phyloP scores from a whole-genome alignment of 805 yeast genomes.

The Saccharomycopsis vini region DNA sequence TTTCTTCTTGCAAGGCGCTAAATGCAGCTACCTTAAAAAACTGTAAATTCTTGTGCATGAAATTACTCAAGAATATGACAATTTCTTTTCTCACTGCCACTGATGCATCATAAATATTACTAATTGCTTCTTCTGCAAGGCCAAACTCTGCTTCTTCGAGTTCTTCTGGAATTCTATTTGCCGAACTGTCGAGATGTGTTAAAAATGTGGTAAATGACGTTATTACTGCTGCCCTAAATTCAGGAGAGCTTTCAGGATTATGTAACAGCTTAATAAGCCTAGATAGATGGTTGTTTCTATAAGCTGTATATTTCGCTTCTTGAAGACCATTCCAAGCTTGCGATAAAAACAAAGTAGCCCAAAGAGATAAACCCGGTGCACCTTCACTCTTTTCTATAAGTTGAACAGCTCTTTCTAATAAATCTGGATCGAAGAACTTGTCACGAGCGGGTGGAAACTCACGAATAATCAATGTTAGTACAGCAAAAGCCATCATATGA shows the following conservation, averaged over 20 bases:
- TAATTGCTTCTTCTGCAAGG: slow-evolving; percentile 58
- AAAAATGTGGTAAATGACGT: slow-evolving; percentile 55
- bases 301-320: slow-evolving; percentile 65
- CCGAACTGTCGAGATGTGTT: slow-evolving; percentile 16
- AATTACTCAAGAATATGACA: slow-evolving; percentile 64
- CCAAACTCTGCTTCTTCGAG: slow-evolving; percentile 59
- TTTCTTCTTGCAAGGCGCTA: slow-evolving; percentile 74
- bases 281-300: slow-evolving; percentile 53
- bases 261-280: slow-evolving; percentile 49
- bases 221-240: slow-evolving; percentile 80
- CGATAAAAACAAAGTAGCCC: slow-evolving; percentile 77
- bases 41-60: slow-evolving; percentile 58
- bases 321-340: slow-evolving; percentile 66
- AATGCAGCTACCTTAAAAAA: slow-evolving; percentile 84
- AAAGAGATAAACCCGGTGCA: slow-evolving; percentile 57
- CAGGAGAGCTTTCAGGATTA: slow-evolving; percentile 77
- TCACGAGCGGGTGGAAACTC: slow-evolving; percentile 76
- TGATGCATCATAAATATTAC: slow-evolving; percentile 77
- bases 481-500: slow-evolving; percentile 91
- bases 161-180: slow-evolving; percentile 27
- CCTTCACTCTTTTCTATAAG: slow-evolving; percentile 9
- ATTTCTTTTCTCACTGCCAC: slow-evolving; percentile 82
- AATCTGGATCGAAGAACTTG: slow-evolving; percentile 64
- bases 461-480: slow-evolving; percentile 73
- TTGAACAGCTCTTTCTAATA: slow-evolving; percentile 33